Percentiles rank a stretch among this genome's conserved stretches.
phyloP scores from a whole-genome alignment of 495 filamentous ascomycete genomes.

The Glutinoglossum americanum region DNA sequence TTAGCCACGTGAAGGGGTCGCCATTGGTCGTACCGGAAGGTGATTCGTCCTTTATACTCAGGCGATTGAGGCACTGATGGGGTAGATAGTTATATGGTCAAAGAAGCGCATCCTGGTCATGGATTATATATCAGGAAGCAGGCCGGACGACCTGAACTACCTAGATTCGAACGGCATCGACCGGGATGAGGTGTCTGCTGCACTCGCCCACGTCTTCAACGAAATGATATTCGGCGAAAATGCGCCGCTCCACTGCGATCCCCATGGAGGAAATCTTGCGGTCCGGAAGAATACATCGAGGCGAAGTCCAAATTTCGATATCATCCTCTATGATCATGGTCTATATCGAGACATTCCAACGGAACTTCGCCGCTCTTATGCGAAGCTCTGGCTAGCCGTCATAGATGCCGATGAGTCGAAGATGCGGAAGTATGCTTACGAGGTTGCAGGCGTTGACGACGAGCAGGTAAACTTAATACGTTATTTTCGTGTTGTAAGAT shows the following conservation, averaged over 20 bases:
- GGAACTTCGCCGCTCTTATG: conserved; percentile 62
- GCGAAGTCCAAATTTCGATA: conserved; percentile 66
- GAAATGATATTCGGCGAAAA: conserved; percentile 95
- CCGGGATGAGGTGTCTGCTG: conserved; percentile 88
- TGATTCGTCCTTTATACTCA: conserved; percentile 8
- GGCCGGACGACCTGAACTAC: conserved; percentile 75
- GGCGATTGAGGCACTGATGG: not conserved
- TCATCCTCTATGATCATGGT: conserved; percentile 96
- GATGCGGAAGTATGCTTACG: conserved; percentile 75
- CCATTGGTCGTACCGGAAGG: conserved; percentile 72
- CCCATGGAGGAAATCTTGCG: conserved; percentile 92
- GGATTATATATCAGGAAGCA: conserved; percentile 74
- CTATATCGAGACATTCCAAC: conserved; percentile 83
- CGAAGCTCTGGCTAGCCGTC: conserved; percentile 93
- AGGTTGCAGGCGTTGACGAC: conserved; percentile 75
- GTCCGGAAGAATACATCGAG: conserved; percentile 49
- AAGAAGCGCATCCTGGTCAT: conserved; percentile 81
- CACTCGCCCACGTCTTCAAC: conserved; percentile 85
- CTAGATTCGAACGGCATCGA: conserved; percentile 72
- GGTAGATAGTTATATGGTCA: conserved; percentile 52
- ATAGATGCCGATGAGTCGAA: conserved; percentile 61
- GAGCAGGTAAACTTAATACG: conserved; percentile 28
- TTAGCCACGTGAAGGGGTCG: conserved; percentile 39
- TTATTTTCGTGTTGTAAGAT: not conserved
- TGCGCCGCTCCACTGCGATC: conserved; percentile 89